A percentile compares a stretch with the other conserved stretches of the same genome.
These are phyloP conservation scores for Inga leiocalycina DNA, from an alignment of 306 rosid genomes.

Conservation along the genomic window DNA sequence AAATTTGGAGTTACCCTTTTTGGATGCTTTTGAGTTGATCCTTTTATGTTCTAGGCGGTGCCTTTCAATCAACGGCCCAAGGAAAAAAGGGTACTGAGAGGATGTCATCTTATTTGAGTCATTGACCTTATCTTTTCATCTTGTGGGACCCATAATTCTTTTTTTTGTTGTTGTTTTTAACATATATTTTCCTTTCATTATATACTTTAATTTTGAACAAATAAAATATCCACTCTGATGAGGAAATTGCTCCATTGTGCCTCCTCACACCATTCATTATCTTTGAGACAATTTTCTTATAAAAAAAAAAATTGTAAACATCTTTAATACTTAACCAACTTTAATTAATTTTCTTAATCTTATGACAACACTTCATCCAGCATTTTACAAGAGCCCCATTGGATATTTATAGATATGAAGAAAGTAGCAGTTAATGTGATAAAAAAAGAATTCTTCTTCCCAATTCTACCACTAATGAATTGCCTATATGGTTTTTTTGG, in stretches of 20 bases:
- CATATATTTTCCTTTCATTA: not conserved
- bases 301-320: no score
- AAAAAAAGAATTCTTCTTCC: not conserved
- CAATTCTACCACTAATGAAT: not conserved
- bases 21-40: not conserved
- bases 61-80: not conserved
- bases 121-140: conserved; percentile 52
- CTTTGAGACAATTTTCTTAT: no score
- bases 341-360: no score
- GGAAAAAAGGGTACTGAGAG: not conserved
- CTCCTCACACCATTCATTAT: no score
- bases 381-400: not conserved
- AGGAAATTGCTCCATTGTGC: no score
- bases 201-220: not conserved
- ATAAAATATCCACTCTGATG: no score
- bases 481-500: not conserved
- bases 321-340: not conserved
- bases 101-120: not conserved
- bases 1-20: conserved; percentile 20
- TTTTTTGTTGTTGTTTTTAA: not conserved
- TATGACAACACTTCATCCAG: not conserved
- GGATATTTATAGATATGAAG: not conserved
- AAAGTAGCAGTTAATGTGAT: not conserved
- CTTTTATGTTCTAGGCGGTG: not conserved
- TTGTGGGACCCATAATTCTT: conserved; percentile 40